phyloP scores from a whole-genome alignment of 495 filamentous ascomycete species.

The Podospora fimiseda region DNA sequence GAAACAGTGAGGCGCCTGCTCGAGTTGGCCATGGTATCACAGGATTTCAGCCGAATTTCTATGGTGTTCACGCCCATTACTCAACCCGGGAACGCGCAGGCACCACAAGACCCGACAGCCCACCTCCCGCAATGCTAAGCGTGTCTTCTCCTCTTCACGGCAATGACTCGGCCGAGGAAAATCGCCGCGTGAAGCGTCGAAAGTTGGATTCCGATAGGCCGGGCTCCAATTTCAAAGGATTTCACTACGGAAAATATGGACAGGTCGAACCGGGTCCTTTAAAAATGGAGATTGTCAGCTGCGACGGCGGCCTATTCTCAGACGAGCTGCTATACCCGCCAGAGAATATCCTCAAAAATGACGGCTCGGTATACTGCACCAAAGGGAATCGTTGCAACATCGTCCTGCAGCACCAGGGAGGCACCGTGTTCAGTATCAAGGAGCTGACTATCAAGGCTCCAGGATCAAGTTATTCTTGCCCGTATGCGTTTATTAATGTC shows the following conservation, averaged over 20 bases:
- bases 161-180: constrained; percentile 36
- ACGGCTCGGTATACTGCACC: constrained; percentile 82
- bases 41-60: constrained; percentile 41
- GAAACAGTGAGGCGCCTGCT: constrained; percentile 15
- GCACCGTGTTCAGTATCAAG: constrained; percentile 69
- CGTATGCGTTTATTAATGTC: constrained; percentile 52
- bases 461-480: constrained; percentile 69
- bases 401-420: constrained; percentile 70
- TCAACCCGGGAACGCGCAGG: constrained; percentile 44
- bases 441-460: constrained; percentile 87
- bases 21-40: constrained; percentile 35
- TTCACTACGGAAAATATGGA: constrained; percentile 74
- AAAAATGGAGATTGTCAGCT: constrained; percentile 79
- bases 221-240: constrained; percentile 46
- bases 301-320: constrained; percentile 75
- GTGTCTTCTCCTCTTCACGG: constrained; percentile 25
- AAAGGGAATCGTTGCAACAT: constrained; percentile 78
- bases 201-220: constrained; percentile 63
- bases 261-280: constrained; percentile 75
- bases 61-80: constrained; percentile 31
- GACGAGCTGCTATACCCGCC: constrained; percentile 57
- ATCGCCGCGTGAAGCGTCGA: constrained; percentile 59
- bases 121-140: constrained; percentile 30
- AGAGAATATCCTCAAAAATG: constrained; percentile 77
- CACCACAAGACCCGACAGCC: constrained; percentile 26